Evolutionary conservation across 2,329 filamentous ascomycete genomes (phyloP).

Genomic region (Arthrobotrys pseudoclavata): DNA sequence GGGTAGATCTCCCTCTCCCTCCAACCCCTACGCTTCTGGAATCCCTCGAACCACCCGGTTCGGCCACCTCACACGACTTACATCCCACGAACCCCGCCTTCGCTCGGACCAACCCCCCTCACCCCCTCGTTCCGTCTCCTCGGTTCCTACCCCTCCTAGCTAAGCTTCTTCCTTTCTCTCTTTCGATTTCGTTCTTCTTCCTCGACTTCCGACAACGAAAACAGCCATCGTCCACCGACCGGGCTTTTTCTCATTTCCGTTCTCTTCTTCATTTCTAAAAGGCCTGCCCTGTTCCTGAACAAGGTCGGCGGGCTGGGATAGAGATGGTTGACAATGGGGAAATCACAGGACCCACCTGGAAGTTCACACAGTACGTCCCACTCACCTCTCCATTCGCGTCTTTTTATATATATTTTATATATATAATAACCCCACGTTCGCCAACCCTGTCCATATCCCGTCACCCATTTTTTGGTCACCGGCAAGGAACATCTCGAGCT

Average conservation of each 20-base stretch:
- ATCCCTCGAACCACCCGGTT: slow-evolving; percentile 26
- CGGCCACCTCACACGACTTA: slow-evolving; percentile 59
- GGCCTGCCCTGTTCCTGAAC: slow-evolving; percentile 45
- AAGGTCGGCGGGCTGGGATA: slow-evolving; percentile 61
- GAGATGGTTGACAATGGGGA: slow-evolving; percentile 91
- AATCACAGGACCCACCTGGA: slow-evolving; percentile 95
- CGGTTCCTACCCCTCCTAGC: slow-evolving; percentile 40
- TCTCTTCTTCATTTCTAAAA: slow-evolving; percentile 40
- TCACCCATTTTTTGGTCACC: background rate
- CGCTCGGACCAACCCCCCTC: slow-evolving; percentile 49
- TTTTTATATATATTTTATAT: slow-evolving; percentile 32
- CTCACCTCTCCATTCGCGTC: slow-evolving; percentile 24
- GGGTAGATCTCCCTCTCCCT: slow-evolving; percentile 35
- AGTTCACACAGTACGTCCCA: slow-evolving; percentile 93
- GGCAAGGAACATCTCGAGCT: background rate
- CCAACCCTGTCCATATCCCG: slow-evolving; percentile 12
- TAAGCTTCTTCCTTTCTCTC: slow-evolving; percentile 38
- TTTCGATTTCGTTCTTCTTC: slow-evolving; percentile 31
- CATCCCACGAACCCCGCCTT: slow-evolving; percentile 41
- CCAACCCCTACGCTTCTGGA: slow-evolving; percentile 1
- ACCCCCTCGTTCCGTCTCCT: slow-evolving; percentile 42
- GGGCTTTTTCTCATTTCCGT: background rate
- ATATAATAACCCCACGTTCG: slow-evolving; percentile 25
- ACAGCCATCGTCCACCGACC: slow-evolving; percentile 1
- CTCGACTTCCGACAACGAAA: slow-evolving; percentile 18